Base-by-base conservation (phyloP, 495 filamentous ascomycete genomes). In the Penicillium pancosmium region DNA sequence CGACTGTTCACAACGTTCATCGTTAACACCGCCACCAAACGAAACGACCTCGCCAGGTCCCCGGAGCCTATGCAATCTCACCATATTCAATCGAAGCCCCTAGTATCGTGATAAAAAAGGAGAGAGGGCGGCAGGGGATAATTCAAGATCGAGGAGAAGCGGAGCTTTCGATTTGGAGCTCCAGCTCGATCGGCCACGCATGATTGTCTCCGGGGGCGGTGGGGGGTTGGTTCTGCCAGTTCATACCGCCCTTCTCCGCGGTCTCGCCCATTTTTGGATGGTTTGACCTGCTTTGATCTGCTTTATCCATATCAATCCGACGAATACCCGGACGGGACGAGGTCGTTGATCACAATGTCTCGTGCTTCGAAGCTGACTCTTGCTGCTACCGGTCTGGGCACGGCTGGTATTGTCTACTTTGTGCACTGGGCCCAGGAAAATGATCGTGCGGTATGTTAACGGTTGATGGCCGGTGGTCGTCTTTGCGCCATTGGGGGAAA, bases 301-400 rank as follows among this genome's bases (percentile, higher is more conserved):
- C n/a, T n/a, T 6, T 19, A 16, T 18, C 40, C 40, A 43, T 43
- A 36, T 36, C 34, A 36, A 36, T 36, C 34, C 4, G 36, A 38
- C 4, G 11, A 10, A 13, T n/a, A 38, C 36, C 36, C 36, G 41
- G 16, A 44, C 3, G 16, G 4, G 16, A 44, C n/a, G 6, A 44
- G n/a, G 16, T 12, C 3, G 4, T 44, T n/a, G 16, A 44, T 49
- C 23, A 6, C 41, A 21, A 98, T 98, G 95, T 98, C 94, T 56
- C 86, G 83, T 58, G 89, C 91, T 50, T 88, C 94, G 2, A 96
- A 97, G 68, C 68, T 91, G 61, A 97, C 94, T 10, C 82, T 99
- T 15, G 80, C 86, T 27, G 82, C 81, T 34, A 97, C 93, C 0
- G 86, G 88, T 21, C 77, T 91, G 50, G 86, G 89, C 59, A 91